A percentile compares a stretch with the other conserved stretches of the same genome.
These are phyloP conservation scores for Thymus mandschuricus DNA, from an alignment of 257 asterid species.

Conservation along the genomic window DNA sequence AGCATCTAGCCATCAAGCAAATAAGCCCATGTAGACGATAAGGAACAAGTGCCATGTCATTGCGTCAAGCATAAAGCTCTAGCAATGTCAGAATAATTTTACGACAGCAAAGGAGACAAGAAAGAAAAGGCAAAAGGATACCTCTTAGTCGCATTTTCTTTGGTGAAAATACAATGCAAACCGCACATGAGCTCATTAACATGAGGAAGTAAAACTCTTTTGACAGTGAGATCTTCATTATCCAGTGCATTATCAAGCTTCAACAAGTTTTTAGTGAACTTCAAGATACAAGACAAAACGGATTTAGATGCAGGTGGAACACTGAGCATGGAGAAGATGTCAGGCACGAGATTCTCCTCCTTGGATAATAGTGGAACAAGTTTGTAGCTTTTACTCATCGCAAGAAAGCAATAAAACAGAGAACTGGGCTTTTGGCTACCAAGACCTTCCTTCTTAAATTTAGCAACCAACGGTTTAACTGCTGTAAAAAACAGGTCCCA, in stretches of 20 bases:
- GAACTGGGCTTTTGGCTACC: conserved; percentile 87
- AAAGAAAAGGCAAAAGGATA: conserved; percentile 28
- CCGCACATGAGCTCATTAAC: conserved; percentile 66
- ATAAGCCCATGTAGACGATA: neutral
- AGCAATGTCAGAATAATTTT: neutral
- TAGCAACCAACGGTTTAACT: conserved; percentile 60
- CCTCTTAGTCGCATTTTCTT: conserved; percentile 59
- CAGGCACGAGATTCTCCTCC: conserved; percentile 78
- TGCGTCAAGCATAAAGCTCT: neutral
- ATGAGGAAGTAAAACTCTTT: conserved; percentile 65
- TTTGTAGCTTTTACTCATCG: conserved; percentile 84
- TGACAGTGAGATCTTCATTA: conserved; percentile 48
- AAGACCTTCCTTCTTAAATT: conserved; percentile 82
- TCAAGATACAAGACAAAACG: conserved; percentile 61
- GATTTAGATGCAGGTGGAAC: conserved; percentile 75
- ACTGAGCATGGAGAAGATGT: conserved; percentile 73
- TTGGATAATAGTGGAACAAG: conserved; percentile 62
- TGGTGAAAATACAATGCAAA: conserved; percentile 61
- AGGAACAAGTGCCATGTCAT: neutral
- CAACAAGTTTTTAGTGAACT: conserved; percentile 79
- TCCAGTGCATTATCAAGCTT: conserved; percentile 71
- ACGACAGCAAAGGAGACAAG: neutral
- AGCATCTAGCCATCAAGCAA: neutral
- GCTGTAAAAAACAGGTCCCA: conserved; percentile 84
- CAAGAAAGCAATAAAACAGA: conserved; percentile 85